Percentiles rank a stretch among this genome's conserved stretches.
phyloP scores from a whole-genome alignment of 2,329 filamentous ascomycete species.

The Emmonsiellopsis sp. region DNA sequence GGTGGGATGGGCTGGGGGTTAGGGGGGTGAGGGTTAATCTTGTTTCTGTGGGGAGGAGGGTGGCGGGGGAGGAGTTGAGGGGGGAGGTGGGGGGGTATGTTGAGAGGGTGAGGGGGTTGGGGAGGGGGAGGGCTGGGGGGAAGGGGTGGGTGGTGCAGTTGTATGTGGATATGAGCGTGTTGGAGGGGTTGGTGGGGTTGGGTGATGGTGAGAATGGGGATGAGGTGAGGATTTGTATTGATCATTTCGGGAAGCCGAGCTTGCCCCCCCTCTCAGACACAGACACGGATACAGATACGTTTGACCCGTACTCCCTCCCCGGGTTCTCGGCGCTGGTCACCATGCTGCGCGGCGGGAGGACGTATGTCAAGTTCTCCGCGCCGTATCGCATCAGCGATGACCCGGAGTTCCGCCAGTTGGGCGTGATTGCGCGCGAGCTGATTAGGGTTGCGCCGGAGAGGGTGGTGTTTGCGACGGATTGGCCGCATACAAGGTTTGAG shows the following conservation, averaged over 20 bases:
- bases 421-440: constrained; percentile 42
- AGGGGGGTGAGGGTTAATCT: constrained; percentile 52
- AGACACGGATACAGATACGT: constrained; percentile 9
- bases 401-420: constrained; percentile 35
- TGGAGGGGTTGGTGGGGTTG: constrained; percentile 10
- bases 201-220: constrained; percentile 37
- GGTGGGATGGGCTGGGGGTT: constrained; percentile 50
- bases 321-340: constrained; percentile 43
- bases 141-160: constrained; percentile 50
- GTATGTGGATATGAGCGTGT: constrained; percentile 40
- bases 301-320: constrained; percentile 36
- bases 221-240: constrained; percentile 47
- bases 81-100: constrained; percentile 40
- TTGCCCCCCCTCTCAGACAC: constrained; percentile 17
- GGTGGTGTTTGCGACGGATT: constrained; percentile 53
- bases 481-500: constrained; percentile 55
- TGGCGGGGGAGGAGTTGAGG: constrained; percentile 34
- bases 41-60: constrained; percentile 40
- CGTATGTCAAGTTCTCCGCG: constrained; percentile 51
- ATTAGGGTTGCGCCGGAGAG: constrained; percentile 35
- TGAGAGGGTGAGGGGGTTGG: constrained; percentile 38
- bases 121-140: constrained; percentile 35
- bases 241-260: constrained; percentile 48
- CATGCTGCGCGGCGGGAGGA: constrained; percentile 38
- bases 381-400: constrained; percentile 46